Conservation (phyloP, 179 eudicot species). For the Beta lomatogona region DNA sequence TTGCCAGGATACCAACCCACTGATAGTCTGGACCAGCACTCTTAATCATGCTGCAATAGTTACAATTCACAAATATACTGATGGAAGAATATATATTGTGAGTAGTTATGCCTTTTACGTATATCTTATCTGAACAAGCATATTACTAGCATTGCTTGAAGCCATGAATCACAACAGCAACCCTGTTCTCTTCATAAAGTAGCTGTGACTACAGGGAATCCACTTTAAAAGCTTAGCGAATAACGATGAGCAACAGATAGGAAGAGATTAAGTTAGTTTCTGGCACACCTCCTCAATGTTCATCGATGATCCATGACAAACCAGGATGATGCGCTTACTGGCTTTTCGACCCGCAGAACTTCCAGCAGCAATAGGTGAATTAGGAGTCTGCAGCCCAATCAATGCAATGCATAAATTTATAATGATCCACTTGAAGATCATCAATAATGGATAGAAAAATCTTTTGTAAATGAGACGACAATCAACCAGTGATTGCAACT, state of each 20-base stretch:
- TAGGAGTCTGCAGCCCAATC: conserved; percentile 74
- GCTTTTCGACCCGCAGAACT: conserved; percentile 80
- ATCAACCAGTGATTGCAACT: conserved; percentile 1
- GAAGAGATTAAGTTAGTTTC: conserved; percentile 11
- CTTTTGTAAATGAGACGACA: neutral
- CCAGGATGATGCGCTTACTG: conserved; percentile 64
- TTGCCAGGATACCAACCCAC: neutral
- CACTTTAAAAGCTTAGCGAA: neutral
- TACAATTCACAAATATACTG: neutral
- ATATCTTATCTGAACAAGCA: neutral
- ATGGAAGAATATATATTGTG: neutral
- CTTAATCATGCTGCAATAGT: neutral
- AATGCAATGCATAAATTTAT: conserved; percentile 7
- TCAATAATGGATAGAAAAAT: neutral
- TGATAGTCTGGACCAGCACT: neutral
- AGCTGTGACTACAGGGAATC: neutral
- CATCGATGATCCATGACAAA: conserved; percentile 67
- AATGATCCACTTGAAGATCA: neutral
- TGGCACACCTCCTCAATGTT: conserved; percentile 49
- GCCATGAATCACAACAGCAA: neutral
- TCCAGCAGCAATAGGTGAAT: conserved; percentile 80
- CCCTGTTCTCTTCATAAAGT: neutral
- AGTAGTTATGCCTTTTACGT: neutral
- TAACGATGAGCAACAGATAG: neutral
- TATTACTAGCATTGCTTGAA: neutral